These are phyloP conservation scores for Plasmodium ovale DNA, from an alignment of 169 alveolate genomes.

Conservation along the genomic window DNA sequence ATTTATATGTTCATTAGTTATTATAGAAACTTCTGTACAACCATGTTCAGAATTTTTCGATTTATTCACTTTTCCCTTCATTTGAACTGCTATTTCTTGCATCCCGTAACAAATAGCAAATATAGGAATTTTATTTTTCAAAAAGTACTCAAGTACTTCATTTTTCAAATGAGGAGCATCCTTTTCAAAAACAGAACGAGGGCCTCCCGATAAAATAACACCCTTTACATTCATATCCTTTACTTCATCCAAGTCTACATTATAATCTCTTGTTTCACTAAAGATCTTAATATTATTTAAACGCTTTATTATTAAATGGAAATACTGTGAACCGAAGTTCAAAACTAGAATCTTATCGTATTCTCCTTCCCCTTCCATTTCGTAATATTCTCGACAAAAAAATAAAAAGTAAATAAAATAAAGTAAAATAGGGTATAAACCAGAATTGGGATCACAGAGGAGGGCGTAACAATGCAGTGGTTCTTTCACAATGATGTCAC, in stretches of 20 bases:
- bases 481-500: too few relatives aligned
- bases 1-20: slow-evolving; percentile 48
- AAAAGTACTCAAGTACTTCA: slow-evolving; percentile 74
- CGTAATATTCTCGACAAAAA: too few relatives aligned
- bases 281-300: slow-evolving; percentile 78
- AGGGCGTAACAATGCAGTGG: too few relatives aligned
- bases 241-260: slow-evolving; percentile 75
- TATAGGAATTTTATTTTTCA: slow-evolving; percentile 79
- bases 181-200: slow-evolving; percentile 78
- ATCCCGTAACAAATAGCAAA: slow-evolving; percentile 83
- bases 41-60: slow-evolving; percentile 77
- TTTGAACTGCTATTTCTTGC: slow-evolving; percentile 78
- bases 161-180: slow-evolving; percentile 76
- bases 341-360: slow-evolving; percentile 77
- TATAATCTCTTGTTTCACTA: slow-evolving; percentile 80
- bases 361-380: slow-evolving; percentile 48
- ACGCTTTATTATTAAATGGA: slow-evolving; percentile 80
- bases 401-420: too few relatives aligned
- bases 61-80: slow-evolving; percentile 79
- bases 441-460: too few relatives aligned
- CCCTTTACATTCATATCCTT: slow-evolving; percentile 78
- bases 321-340: slow-evolving; percentile 84
- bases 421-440: too few relatives aligned
- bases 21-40: slow-evolving; percentile 45
- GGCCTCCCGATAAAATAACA: slow-evolving; percentile 84